phyloP scores from a whole-genome alignment of 257 asterid species.

The Coffea eugenioides region DNA sequence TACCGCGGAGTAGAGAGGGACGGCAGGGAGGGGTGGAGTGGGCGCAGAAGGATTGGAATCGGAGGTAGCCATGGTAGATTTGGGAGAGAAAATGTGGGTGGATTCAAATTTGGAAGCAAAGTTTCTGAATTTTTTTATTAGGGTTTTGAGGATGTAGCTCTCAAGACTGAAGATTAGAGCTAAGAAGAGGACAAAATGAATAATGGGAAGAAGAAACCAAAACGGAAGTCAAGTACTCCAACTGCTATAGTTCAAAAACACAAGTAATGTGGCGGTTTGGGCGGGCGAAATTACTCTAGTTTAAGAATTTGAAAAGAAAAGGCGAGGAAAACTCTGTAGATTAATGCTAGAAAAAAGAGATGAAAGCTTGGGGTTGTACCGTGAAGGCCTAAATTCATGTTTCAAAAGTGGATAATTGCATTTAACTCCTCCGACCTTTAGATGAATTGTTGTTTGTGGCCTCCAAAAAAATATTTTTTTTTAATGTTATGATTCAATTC shows the following conservation, averaged over 20 bases:
- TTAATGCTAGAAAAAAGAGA: too few species aligned
- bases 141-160: constrained; percentile 6
- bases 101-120: constrained; percentile 10
- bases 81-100: background rate
- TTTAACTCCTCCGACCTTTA: too few species aligned
- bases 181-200: constrained; percentile 14
- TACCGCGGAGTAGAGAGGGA: constrained; percentile 50
- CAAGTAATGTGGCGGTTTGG: background rate
- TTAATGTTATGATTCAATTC: too few species aligned
- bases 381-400: too few species aligned
- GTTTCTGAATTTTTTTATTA: background rate
- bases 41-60: constrained; percentile 38
- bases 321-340: background rate
- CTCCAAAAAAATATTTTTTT: too few species aligned
- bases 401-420: too few species aligned
- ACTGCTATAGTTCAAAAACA: background rate
- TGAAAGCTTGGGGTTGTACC: too few species aligned
- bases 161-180: background rate
- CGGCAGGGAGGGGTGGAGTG: constrained; percentile 23
- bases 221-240: too few species aligned
- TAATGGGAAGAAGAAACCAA: constrained; percentile 25
- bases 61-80: constrained; percentile 46
- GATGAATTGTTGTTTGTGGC: too few species aligned
- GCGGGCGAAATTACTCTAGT: background rate
- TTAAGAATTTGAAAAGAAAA: background rate